These are phyloP conservation scores for Penicillium bialowiezense DNA, from an alignment of 495 filamentous ascomycete genomes.

Conservation along the genomic window DNA sequence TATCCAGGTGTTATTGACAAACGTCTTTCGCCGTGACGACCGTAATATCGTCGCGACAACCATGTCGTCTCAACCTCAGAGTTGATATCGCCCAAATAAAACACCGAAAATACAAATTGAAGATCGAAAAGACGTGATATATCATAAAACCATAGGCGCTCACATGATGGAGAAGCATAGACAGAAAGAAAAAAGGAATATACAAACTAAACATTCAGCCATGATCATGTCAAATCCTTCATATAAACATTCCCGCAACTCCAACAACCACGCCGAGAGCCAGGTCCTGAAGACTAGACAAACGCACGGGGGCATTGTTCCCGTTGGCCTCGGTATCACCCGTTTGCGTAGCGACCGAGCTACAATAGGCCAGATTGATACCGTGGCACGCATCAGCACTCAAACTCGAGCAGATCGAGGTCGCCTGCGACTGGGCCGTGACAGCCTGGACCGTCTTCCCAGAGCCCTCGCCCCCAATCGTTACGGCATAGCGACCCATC, in stretches of 20 bases:
- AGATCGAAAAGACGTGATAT: neutral
- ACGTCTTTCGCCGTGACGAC: too few species aligned
- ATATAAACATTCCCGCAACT: constrained; percentile 44
- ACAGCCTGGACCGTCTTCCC: constrained; percentile 64
- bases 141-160: neutral
- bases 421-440: constrained; percentile 49
- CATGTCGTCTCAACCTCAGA: too few species aligned
- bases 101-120: too few species aligned
- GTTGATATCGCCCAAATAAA: too few species aligned
- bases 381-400: constrained; percentile 59
- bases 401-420: constrained; percentile 64
- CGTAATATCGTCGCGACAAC: too few species aligned
- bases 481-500: constrained; percentile 47
- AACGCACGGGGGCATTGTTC: constrained; percentile 28
- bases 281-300: constrained; percentile 39
- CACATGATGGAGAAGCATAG: neutral
- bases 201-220: constrained; percentile 5
- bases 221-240: constrained; percentile 16
- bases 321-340: constrained; percentile 31
- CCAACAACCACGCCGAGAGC: constrained; percentile 42
- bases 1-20: too few species aligned
- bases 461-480: constrained; percentile 41
- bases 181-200: constrained; percentile 4
- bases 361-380: constrained; percentile 53
- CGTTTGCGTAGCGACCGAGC: constrained; percentile 32